Evolutionary conservation across 2,329 filamentous ascomycete species (phyloP), one percentile per base, ranked within the genome.

Genomic region (Ceratocystis huliohia): DNA sequence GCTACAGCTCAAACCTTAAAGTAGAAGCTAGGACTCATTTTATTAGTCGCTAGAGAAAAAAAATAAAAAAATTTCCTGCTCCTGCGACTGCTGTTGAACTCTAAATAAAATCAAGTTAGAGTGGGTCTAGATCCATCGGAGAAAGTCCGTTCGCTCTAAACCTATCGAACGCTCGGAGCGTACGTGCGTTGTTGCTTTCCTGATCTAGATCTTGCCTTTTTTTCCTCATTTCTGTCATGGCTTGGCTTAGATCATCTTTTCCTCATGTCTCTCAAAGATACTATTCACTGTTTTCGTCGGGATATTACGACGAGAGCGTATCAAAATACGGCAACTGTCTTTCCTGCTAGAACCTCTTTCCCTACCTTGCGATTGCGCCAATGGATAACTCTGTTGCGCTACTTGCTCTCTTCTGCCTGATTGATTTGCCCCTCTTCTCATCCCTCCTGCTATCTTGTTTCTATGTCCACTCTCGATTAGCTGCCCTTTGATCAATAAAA

Each of bases 1-100:
- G 28, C 30, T 15, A 59, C 56, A 20, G 56, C 56, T 59, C 56
- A 59, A 59, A 59, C 25, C 56, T 37, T 59, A 33, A 59, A 59
- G 30, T n/a, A n/a, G n/a, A 30, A 59, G 56, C 56, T 59, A 59
- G 56, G 56, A 10, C 30, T 5, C 56, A 37, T 37, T 59, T 30
- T 33, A 57, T 57, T 33, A 8, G 25, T 17, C 3, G 33, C 10
- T 37, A 10, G 33, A 3, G 10, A 25, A 5, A 28, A 33, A 57
- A 30, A 28, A 33, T n/a, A 28, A 53, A 30, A 15, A 3, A 37
- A 59, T 20, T 59, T 59, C 28, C 28, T 8, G 53, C 53, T 59
- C 28, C 28, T n/a, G 53, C 53, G 37, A 33, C 53, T n/a, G 22
- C 48, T 25, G 48, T 53, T 20, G 48, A 28, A 53, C 48, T 28